Evolutionary conservation across 495 filamentous ascomycete genomes (phyloP).

Genomic region (Penicillium bialowiezense): DNA sequence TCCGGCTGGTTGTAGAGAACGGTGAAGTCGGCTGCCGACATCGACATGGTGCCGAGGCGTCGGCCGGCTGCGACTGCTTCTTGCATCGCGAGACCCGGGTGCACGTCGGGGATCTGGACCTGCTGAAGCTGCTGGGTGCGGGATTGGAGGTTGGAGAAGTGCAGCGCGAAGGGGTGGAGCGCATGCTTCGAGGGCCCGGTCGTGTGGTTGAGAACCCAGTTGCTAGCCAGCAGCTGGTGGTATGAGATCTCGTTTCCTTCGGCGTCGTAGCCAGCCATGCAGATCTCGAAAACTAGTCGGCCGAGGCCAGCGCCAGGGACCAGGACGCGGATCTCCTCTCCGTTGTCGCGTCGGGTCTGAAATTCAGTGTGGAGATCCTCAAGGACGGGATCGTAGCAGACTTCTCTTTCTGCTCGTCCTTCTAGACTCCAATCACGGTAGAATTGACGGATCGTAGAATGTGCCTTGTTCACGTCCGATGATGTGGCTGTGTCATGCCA

Average conservation of each 20-base stretch:
- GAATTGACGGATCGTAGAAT: slow-evolving; percentile 86
- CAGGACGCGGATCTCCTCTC: slow-evolving; percentile 59
- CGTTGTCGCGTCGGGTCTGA: slow-evolving; percentile 21
- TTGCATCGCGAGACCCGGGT: slow-evolving; percentile 58
- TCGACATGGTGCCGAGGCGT: slow-evolving; percentile 61
- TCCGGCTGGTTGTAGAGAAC: slow-evolving; percentile 63
- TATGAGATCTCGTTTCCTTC: slow-evolving; percentile 98
- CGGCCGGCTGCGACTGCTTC: slow-evolving; percentile 22
- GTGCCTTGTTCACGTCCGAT: slow-evolving; percentile 81
- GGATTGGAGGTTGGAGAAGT: slow-evolving; percentile 73
- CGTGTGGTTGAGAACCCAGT: slow-evolving; percentile 82
- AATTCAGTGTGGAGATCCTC: slow-evolving; percentile 57
- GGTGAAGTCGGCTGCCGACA: slow-evolving; percentile 83
- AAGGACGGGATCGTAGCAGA: slow-evolving; percentile 72
- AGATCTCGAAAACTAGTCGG: slow-evolving; percentile 82
- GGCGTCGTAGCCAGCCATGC: slow-evolving; percentile 64
- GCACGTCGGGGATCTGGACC: slow-evolving; percentile 73
- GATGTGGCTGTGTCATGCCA: slow-evolving; percentile 66
- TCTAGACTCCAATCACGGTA: slow-evolving; percentile 93
- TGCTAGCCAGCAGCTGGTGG: slow-evolving; percentile 83
- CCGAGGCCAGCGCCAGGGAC: slow-evolving; percentile 90
- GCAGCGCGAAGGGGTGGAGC: slow-evolving; percentile 76
- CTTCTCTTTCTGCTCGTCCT: slow-evolving; percentile 67
- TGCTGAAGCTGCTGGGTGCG: slow-evolving; percentile 67
- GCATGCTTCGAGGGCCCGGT: slow-evolving; percentile 36